Evolutionary conservation across 305 asterid species (phyloP), one percentile per base, ranked within the genome.

Genomic region (Withania somnifera): DNA sequence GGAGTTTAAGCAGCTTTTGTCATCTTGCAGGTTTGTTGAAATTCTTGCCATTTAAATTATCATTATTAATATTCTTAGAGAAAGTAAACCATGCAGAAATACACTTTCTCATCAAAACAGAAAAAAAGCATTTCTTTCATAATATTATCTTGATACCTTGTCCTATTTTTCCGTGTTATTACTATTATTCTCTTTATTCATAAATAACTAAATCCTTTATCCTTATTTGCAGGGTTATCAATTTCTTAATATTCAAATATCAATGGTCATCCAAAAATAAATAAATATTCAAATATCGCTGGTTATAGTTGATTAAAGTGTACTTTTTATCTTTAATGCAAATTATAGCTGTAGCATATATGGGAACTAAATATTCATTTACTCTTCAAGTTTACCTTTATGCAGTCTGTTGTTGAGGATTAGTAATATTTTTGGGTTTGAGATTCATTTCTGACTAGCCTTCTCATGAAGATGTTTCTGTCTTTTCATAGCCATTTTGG

Each of bases 1-100:
- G 82, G 99, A 94, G 87, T 94, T 94, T 86, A 95, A 88, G 84
- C 98, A 93, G 85, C 91, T 97, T 80, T 84, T 97, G 84, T 78
- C 86, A 36, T 87, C 98, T 84, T 91, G 91, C 96, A 92, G 99
- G 99, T 93, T 84, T 45, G 81, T 78, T 71, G 36, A 78, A n/a
- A 22, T 51, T 71, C 76, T 61, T 58, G 8, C 22, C 42, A 73
- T 26, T 26, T 53, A 15, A 73, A 24, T 58, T 73, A 47, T 73
- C 4, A 11, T 66, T 66, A 7, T 28, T 28, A 13, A 19, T 40
- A 5, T 36, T 68, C 13, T 22, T 3, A 69, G 32, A 69, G 78
- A 42, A 69, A 69, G 78, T 69, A 42, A 42, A 47, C 60, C 15
- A 73, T 47, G 54, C 42, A 47, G 15, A 47, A 73, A 24, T 47